These are phyloP conservation scores for Pharus latifolius DNA, from an alignment of 176 grass and related monocot species.

Conservation along the genomic window DNA sequence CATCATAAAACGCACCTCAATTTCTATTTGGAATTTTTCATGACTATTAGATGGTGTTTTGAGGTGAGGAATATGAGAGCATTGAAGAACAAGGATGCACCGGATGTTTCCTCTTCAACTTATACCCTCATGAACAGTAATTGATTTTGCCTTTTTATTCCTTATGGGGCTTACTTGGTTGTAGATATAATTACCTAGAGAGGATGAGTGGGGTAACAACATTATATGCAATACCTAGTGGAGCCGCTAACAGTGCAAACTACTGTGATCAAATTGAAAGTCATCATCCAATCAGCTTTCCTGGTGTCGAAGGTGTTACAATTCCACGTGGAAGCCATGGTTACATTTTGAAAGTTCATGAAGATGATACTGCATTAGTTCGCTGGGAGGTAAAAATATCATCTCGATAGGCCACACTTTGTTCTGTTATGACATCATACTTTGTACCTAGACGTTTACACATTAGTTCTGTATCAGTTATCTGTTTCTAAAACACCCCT, in stretches of 20 bases:
- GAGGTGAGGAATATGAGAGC: no score
- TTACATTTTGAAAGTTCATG: conserved; percentile 55
- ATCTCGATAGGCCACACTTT: no score
- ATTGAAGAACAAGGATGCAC: no score
- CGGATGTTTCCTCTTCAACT: no score
- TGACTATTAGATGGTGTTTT: no score
- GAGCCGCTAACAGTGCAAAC: conserved; percentile 16
- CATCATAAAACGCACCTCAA: no score
- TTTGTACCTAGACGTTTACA: neutral
- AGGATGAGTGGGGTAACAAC: conserved; percentile 84
- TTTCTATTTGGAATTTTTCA: no score
- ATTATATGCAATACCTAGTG: conserved; percentile 37
- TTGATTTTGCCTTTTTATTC: neutral
- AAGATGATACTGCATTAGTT: conserved; percentile 55
- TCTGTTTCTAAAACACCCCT: neutral
- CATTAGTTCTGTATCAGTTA: neutral
- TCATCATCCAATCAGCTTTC: conserved; percentile 43
- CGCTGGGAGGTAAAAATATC: conserved; percentile 71
- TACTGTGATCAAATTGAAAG: conserved; percentile 45
- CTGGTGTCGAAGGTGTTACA: conserved; percentile 53
- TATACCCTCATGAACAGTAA: no score
- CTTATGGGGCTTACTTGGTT: conserved; percentile 5
- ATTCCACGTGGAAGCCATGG: conserved; percentile 69
- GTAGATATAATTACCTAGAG: conserved; percentile 80
- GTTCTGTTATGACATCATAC: neutral